phyloP scores from a whole-genome alignment of 345 rosid genomes.

The Noccaea bulbosa region DNA sequence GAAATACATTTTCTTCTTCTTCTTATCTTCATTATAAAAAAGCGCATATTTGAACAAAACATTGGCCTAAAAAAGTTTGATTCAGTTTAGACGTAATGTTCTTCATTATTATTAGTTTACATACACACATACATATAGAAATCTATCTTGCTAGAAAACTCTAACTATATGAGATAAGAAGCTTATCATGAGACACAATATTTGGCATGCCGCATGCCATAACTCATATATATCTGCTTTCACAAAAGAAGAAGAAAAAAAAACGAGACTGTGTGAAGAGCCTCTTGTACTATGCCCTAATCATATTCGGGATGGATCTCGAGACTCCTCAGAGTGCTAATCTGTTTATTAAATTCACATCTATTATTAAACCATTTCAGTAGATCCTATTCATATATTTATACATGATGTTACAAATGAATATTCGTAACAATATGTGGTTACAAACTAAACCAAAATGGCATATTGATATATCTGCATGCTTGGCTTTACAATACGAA shows the following conservation, averaged over 20 bases:
- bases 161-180: no score
- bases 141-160: no score
- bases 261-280: background rate
- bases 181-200: no score
- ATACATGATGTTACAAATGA: background rate
- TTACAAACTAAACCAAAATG: conserved; percentile 4
- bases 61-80: no score
- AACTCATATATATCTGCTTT: background rate
- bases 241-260: conserved; percentile 13
- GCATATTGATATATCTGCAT: background rate
- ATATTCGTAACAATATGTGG: conserved; percentile 3
- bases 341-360: conserved; percentile 49
- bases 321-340: conserved; percentile 74
- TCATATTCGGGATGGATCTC: conserved; percentile 71
- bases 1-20: no score
- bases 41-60: no score
- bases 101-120: no score
- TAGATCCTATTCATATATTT: background rate
- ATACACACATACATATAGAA: no score
- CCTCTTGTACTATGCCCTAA: conserved; percentile 67
- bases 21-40: no score
- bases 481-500: background rate
- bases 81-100: no score
- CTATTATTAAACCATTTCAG: background rate
- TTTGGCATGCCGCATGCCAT: no score